These are phyloP conservation scores for Fagus crenata DNA, from an alignment of 306 rosid genomes.

Conservation along the genomic window DNA sequence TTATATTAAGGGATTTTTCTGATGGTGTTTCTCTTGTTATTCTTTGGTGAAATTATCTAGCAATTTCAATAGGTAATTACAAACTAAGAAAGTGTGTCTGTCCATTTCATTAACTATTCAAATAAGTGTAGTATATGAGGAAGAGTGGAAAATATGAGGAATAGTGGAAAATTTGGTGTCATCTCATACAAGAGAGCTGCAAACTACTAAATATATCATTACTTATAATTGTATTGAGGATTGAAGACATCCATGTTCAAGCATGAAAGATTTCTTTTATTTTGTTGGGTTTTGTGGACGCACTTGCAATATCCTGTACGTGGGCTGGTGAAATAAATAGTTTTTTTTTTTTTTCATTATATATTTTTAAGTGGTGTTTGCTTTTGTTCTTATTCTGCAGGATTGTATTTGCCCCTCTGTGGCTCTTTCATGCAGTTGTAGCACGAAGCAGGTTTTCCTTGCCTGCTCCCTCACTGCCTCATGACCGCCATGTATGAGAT, in stretches of 20 bases:
- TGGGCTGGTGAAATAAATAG: background rate
- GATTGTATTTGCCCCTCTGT: constrained; percentile 64
- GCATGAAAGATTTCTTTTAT: background rate
- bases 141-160: constrained; percentile 5
- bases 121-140: background rate
- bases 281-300: background rate
- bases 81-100: background rate
- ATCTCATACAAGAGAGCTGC: constrained; percentile 22
- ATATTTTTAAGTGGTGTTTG: constrained; percentile 12
- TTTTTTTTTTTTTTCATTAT: background rate
- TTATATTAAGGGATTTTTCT: background rate
- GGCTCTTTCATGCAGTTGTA: constrained; percentile 75
- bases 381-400: constrained; percentile 42
- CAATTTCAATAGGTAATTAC: background rate
- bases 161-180: constrained; percentile 16
- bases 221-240: constrained; percentile 7
- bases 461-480: constrained; percentile 88
- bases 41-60: constrained; percentile 1
- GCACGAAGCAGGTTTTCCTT: constrained; percentile 90
- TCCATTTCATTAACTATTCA: constrained; percentile 6
- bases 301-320: background rate
- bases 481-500: constrained; percentile 72
- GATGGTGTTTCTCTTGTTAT: background rate
- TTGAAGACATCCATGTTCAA: constrained; percentile 11
- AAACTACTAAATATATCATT: background rate